Conservation (phyloP, 2,329 filamentous ascomycete genomes). For the Neopestalotiopsis sp. region DNA sequence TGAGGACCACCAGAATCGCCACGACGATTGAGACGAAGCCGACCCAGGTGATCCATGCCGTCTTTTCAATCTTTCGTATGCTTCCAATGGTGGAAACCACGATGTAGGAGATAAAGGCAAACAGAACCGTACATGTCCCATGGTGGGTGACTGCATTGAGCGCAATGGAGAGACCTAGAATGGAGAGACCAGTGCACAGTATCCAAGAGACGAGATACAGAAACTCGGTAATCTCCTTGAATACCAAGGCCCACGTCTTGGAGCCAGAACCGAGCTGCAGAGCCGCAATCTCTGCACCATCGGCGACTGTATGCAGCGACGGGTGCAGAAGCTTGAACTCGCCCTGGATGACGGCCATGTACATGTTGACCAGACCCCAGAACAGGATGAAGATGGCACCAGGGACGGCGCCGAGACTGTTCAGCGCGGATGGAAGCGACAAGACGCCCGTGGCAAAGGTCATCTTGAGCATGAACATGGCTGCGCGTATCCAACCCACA, state of each 20-base stretch:
- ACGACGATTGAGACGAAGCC: neutral
- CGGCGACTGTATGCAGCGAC: neutral
- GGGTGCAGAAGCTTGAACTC: conserved; percentile 4
- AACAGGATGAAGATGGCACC: conserved; percentile 1
- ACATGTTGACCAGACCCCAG: neutral
- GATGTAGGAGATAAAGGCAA: neutral
- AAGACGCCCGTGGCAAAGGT: neutral
- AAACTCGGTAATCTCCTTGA: neutral
- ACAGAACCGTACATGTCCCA: neutral
- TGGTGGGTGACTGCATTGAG: conserved; percentile 3
- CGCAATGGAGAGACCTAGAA: neutral
- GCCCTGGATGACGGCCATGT: neutral
- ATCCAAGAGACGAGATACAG: conserved; percentile 6
- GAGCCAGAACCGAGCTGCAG: neutral
- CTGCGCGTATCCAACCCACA: neutral
- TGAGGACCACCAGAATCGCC: neutral
- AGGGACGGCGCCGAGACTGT: conserved; percentile 4
- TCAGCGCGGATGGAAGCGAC: neutral
- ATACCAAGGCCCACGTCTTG: neutral
- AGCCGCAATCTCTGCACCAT: neutral
- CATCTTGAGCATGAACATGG: conserved; percentile 11
- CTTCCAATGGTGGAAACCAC: neutral
- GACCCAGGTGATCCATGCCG: neutral
- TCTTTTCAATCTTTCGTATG: neutral
- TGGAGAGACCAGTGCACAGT: neutral